Evolutionary conservation across 1,139 yeast species (phyloP), one percentile per base, ranked within the genome.

Genomic region (Hemisphaericaspora xylofermentans): DNA sequence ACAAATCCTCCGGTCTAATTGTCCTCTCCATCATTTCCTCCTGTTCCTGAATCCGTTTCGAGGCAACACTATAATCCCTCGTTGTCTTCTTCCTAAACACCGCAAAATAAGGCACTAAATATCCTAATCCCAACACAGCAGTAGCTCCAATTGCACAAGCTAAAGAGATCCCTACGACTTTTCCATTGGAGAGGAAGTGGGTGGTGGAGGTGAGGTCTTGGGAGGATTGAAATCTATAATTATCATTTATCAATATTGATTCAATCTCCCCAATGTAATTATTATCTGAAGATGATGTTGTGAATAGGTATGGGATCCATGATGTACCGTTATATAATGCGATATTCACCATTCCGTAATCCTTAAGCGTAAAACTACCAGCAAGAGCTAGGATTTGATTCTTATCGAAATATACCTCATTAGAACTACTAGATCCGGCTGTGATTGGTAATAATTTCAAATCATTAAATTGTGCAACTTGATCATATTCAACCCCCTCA

Each of bases 81-180:
- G 19, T 13, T 24, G 42, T 35, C 17, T 43, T 41, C 64, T 51
- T 67, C 58, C 64, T 71, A 68, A 66, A 76, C 36, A 75, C 68
- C 36, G 71, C 68, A 56, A 71, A 70, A 43, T 75, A 71, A 4
- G 84, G 74, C 4, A 80, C 58, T 12, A 84, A 68, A 44, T 86
- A 89, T 33, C 80, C 58, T 21, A 80, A 65, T 21, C 93, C 85
- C 40, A 91, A 60, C 1, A 87, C 58, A 9, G 83, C 68, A 36
- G 91, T 78, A 2, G 96, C 80, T 1, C 93, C 96, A 32, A 93
- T 61, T 0, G 98, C 91, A 56, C 93, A 77, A 0, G 97, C 98
- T 43, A 89, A 74, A 0, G 96, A 84, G 29, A 93, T 80, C 25
- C 96, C 84, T 6, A 89, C 95, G 15, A 91, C 89, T 58, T 82